A percentile compares a stretch with the other conserved stretches of the same genome.
These are phyloP conservation scores for Dicorynia guianensis DNA, from an alignment of 306 rosid species.

Conservation along the genomic window DNA sequence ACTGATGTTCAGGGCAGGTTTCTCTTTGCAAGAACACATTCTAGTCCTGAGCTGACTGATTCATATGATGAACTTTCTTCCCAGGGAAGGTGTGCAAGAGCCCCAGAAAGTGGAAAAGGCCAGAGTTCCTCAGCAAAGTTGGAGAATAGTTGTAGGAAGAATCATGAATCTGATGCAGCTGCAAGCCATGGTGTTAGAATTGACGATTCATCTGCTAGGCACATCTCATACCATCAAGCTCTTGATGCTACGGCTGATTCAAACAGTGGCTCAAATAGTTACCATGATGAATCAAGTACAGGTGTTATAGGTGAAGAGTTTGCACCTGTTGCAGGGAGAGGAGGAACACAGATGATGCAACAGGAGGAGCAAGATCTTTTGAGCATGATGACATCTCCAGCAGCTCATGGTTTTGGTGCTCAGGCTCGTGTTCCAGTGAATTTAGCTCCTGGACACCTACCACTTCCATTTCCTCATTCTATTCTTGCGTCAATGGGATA, in stretches of 20 bases:
- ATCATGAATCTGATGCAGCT: slow-evolving; percentile 56
- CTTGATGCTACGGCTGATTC: slow-evolving; percentile 64
- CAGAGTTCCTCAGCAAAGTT: slow-evolving; percentile 54
- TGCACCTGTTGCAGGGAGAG: slow-evolving; percentile 63
- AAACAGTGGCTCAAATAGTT: slow-evolving; percentile 55
- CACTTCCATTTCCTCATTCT: slow-evolving; percentile 75
- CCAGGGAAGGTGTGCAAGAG: slow-evolving; percentile 63
- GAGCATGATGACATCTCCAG: slow-evolving; percentile 80
- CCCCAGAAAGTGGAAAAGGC: slow-evolving; percentile 63
- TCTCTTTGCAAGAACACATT: slow-evolving; percentile 90
- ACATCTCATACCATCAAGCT: slow-evolving; percentile 51
- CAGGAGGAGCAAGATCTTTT: slow-evolving; percentile 94
- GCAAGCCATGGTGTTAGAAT: slow-evolving; percentile 53
- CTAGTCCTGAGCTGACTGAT: slow-evolving; percentile 97
- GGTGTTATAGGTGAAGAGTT: slow-evolving; percentile 65
- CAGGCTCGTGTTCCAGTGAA: slow-evolving; percentile 78
- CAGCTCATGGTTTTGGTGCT: slow-evolving; percentile 72
- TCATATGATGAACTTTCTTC: slow-evolving; percentile 74
- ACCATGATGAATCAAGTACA: slow-evolving; percentile 60
- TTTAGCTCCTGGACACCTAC: slow-evolving; percentile 75
- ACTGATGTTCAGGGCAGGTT: slow-evolving; percentile 73
- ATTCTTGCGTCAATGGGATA: slow-evolving; percentile 83
- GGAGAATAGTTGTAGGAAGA: slow-evolving; percentile 71
- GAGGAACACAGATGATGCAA: slow-evolving; percentile 70
- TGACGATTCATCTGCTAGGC: slow-evolving; percentile 62